These are phyloP conservation scores for Calocybe indica DNA, from an alignment of 768 basidiomycete species.

Conservation along the genomic window DNA sequence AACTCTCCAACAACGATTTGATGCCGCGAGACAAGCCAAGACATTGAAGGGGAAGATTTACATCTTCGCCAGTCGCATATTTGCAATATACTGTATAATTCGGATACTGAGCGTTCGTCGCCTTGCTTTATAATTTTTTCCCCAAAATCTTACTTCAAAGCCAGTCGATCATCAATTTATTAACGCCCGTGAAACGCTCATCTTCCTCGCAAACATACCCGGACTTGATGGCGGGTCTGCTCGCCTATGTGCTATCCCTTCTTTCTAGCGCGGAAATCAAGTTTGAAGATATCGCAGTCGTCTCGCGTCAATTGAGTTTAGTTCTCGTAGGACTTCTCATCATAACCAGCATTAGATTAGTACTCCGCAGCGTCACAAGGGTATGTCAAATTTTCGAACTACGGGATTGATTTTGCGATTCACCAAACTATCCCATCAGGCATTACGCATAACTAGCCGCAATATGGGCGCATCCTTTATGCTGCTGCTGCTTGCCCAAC, in stretches of 20 bases:
- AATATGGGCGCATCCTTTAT: constrained; percentile 72
- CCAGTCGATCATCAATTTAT: constrained; percentile 48
- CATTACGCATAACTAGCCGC: constrained; percentile 57
- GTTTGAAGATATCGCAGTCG: constrained; percentile 28
- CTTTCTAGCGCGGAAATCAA: constrained; percentile 15
- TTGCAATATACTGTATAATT: constrained; percentile 63
- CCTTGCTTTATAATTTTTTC: not conserved
- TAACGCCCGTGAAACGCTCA: constrained; percentile 28
- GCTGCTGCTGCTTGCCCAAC: constrained; percentile 70
- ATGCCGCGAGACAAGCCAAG: constrained; percentile 39
- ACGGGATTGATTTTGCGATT: not conserved
- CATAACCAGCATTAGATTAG: constrained; percentile 61
- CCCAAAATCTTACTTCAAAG: not conserved
- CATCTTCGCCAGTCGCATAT: constrained; percentile 41
- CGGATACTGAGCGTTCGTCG: constrained; percentile 55
- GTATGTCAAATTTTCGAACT: constrained; percentile 24
- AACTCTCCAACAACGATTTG: constrained; percentile 40
- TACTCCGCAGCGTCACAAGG: constrained; percentile 62
- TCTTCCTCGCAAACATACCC: constrained; percentile 29
- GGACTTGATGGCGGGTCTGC: constrained; percentile 34
- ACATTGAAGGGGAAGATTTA: constrained; percentile 52
- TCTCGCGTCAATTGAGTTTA: constrained; percentile 53
- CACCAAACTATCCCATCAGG: constrained; percentile 24
- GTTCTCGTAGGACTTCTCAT: constrained; percentile 74
- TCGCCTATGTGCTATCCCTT: constrained; percentile 24